phyloP scores from a whole-genome alignment of 75 land plant genomes.

The Cryptomeria japonica region DNA sequence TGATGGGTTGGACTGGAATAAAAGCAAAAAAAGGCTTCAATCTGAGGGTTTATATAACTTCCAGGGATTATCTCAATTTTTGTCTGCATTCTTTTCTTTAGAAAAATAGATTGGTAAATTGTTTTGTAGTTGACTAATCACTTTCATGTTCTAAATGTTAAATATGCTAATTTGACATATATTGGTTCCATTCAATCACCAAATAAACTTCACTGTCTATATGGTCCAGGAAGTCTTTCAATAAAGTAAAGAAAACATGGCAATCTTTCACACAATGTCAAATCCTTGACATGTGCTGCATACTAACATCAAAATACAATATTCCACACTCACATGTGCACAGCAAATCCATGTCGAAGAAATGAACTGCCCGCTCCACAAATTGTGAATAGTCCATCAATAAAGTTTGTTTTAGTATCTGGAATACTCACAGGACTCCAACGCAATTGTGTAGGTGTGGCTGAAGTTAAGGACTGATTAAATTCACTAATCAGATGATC shows the following conservation, averaged over 20 bases:
- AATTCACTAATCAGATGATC: conserved; percentile 67
- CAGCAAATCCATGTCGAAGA: conserved; percentile 93
- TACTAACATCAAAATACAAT: neutral
- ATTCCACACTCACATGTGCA: conserved; percentile 79
- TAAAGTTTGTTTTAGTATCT: conserved; percentile 63
- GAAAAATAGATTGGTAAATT: neutral
- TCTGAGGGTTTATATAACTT: neutral
- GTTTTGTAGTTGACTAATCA: neutral
- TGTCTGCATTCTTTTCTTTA: neutral
- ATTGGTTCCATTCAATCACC: neutral
- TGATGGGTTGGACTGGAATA: neutral
- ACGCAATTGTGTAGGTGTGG: conserved; percentile 87
- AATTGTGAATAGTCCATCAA: conserved; percentile 87
- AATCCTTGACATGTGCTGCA: conserved; percentile 5
- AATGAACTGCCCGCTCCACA: conserved; percentile 97
- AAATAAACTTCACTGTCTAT: neutral
- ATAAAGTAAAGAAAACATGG: neutral
- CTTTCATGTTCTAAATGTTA: neutral
- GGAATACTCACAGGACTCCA: conserved; percentile 82
- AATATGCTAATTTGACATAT: neutral
- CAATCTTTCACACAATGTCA: neutral
- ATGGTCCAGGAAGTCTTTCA: neutral
- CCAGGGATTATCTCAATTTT: neutral
- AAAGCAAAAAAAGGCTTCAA: neutral
- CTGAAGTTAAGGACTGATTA: conserved; percentile 38